Base-by-base conservation (phyloP, 306 rosid species). In the Aeschynomene evenia region DNA sequence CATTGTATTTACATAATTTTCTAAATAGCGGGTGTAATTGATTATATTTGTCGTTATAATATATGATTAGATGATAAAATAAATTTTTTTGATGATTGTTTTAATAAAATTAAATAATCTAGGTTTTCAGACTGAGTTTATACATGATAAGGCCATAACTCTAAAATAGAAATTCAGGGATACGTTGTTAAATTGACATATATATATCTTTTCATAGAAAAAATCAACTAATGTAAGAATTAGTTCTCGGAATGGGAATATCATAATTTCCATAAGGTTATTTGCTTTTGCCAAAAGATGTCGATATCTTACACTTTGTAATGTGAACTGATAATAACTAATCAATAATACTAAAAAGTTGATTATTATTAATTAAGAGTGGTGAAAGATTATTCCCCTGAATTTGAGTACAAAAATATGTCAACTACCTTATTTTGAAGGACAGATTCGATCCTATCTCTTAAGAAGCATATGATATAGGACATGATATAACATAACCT, bases 391-490 rank as follows among this genome's bases (percentile, higher is more conserved):
- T 53, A 40, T 77, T 62, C 19, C 20, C 42, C 39, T 63, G 45
- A 52, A 16, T 76, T 31, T 77, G 9, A 54, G n/a, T 37, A 53
- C 19, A 1, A 59, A n/a, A 13, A 58, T 55, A 22, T 75, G 58
- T 58, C 64, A 16, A 10, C n/a, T n/a, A n/a, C 26, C 63, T 48
- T 56, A 14, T 56, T 57, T 63, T 43, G 36, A 73, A 53, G 60
- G 19, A 55, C 52, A 63, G n/a, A 42, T 80, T 75, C 66, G 56
- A 63, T 63, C 18, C 19, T 62, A 74, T 61, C 62, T 43, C 45
- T 37, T 9, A 49, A 74, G 18, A 65, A 69, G 80, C 55, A 75
- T 50, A 65, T 7, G 53, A 42, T 56, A 26, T 50, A 65, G 11
- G 53, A 42, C 64, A 26, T 40, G 63, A 54, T 70, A 13, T 48